These are phyloP conservation scores for Setaria italica DNA, from an alignment of 202 grass and related monocot species.

Conservation along the genomic window DNA sequence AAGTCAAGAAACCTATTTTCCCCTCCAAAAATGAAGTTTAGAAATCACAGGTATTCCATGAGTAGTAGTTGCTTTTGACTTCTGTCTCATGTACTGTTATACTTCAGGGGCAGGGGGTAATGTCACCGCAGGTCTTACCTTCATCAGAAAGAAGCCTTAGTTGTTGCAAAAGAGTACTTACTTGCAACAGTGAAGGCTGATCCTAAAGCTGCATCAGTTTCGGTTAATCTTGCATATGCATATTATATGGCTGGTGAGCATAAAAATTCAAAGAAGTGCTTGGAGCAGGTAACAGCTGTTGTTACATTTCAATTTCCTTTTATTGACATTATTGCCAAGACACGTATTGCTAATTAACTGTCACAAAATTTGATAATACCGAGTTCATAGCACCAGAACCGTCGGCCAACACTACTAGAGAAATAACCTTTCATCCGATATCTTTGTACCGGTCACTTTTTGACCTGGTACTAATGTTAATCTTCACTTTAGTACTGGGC, in stretches of 20 bases:
- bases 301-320: background rate
- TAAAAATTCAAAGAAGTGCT: conserved; percentile 82
- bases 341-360: conserved; percentile 26
- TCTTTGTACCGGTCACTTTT: no score
- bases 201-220: conserved; percentile 79
- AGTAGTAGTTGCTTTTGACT: conserved; percentile 22
- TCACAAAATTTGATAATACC: conserved; percentile 12
- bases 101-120: conserved; percentile 68
- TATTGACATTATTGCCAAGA: conserved; percentile 17
- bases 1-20: background rate
- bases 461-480: no score
- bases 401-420: no score
- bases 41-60: background rate
- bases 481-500: no score
- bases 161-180: conserved; percentile 90
- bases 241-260: conserved; percentile 88
- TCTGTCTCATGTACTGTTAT: conserved; percentile 26
- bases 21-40: background rate
- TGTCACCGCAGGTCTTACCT: conserved; percentile 57
- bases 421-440: no score
- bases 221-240: conserved; percentile 97
- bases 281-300: conserved; percentile 83
- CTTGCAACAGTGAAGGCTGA: conserved; percentile 79
- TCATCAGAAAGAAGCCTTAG: conserved; percentile 81
- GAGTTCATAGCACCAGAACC: no score